These are phyloP conservation scores for Fusarium papillatum DNA, from an alignment of 2,329 filamentous ascomycete species.

Conservation along the genomic window DNA sequence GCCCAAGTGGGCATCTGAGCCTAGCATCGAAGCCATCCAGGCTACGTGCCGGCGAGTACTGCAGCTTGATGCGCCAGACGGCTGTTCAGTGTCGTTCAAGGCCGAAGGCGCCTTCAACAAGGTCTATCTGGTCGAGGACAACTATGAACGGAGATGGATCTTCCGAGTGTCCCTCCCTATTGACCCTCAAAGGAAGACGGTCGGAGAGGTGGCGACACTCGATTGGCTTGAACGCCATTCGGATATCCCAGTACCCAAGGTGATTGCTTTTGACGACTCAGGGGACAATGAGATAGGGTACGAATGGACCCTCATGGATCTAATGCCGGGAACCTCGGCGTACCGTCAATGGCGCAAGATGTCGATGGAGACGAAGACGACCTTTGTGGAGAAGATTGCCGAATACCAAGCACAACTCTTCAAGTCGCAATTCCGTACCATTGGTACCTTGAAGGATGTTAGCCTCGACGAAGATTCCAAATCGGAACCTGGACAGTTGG, in stretches of 20 bases:
- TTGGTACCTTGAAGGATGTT: slow-evolving; percentile 31
- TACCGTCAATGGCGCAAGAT: slow-evolving; percentile 45
- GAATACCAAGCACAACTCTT: slow-evolving; percentile 9
- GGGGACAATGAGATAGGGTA: slow-evolving; percentile 51
- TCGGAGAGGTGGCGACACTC: slow-evolving; percentile 55
- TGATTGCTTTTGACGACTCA: slow-evolving; percentile 50
- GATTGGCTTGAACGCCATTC: slow-evolving; percentile 47
- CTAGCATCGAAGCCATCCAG: slow-evolving; percentile 24
- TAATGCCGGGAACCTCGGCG: slow-evolving; percentile 41
- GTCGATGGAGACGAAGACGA: slow-evolving; percentile 47
- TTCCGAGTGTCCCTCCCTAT: slow-evolving; percentile 54
- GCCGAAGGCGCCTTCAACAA: slow-evolving; percentile 38
- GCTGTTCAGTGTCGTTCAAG: slow-evolving; percentile 28
- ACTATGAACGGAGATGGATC: background rate
- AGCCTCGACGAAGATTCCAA: background rate
- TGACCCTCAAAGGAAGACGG: slow-evolving; percentile 51
- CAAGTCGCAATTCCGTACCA: background rate
- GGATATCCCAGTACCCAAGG: slow-evolving; percentile 48
- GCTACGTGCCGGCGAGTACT: slow-evolving; percentile 22
- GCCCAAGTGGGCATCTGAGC: slow-evolving; percentile 32
- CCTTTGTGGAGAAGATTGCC: slow-evolving; percentile 6
- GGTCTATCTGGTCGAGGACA: slow-evolving; percentile 35
- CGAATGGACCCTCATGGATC: slow-evolving; percentile 56
- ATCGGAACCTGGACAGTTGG: too few relatives aligned
- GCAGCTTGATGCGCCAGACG: slow-evolving; percentile 4